Base-by-base conservation (phyloP, 2,329 filamentous ascomycete genomes). In the Phialemonium atrogriseum region DNA sequence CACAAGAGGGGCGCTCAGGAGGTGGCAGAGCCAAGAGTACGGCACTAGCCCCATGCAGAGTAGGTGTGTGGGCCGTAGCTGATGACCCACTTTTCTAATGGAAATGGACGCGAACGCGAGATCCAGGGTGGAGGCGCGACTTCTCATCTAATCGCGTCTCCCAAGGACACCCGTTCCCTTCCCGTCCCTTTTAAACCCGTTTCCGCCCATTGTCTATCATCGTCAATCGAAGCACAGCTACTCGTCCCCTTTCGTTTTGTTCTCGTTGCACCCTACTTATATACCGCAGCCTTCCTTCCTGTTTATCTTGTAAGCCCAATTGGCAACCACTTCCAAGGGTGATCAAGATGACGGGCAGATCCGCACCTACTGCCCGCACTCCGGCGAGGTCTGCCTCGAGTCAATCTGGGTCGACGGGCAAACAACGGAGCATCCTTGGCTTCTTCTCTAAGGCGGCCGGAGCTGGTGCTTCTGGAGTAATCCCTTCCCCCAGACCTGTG, bases 361-460 rank as follows among this genome's bases (percentile, higher is more conserved):
- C 43, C 11, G 37, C 47, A 12, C 34, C 45, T 5, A 39, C 45
- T 21, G 51, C 50, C 20, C 54, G 55, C 29, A 60, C 58, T 19
- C 56, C 59, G 17, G 51, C 56, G 21, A 56, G 48, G 42, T 47
- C 54, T 14, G 38, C 51, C 5, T 39, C 51, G 15, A 46, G 51
- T 60, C 24, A 55, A 57, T 26, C 55, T 59, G 26, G 56, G 10
- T 70, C 70, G 13, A 56, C 61, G 5, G 55, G 55, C 39, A 77
- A 77, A 49, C 77, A 73, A 47, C 79, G 84, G 52, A 84, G 80
- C 32, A 86, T 91, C 37, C 64, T 86, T 21, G 81, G 82, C 25
- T 91, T 91, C 68, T 89, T 89, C 49, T 70, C 80, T 43, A 86
- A 83, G 52, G 59, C 68, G 38, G 42, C 59, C 24, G 43, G 46